A percentile compares a stretch with the other conserved stretches of the same genome.
Evolutionary conservation across 2,329 filamentous ascomycete species (phyloP).

Genomic region (Phialophora tarda): DNA sequence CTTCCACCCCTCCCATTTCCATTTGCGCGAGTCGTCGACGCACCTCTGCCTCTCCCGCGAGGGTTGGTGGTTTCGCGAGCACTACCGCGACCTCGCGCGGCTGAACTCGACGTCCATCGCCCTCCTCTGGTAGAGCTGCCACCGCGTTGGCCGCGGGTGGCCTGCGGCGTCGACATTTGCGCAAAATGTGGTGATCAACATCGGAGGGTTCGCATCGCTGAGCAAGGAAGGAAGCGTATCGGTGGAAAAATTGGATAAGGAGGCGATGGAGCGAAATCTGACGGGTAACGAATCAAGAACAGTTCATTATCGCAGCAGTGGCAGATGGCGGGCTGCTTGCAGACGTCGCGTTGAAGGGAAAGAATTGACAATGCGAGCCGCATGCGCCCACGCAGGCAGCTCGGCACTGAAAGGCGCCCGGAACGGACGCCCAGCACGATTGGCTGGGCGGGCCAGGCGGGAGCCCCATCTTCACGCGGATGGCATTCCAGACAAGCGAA

Average conservation of each 20-base stretch:
- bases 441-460: not conserved
- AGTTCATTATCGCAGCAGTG: not conserved
- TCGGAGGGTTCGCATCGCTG: slow-evolving; percentile 29
- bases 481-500: not conserved
- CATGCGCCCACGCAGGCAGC: not conserved
- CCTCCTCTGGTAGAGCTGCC: slow-evolving; percentile 32
- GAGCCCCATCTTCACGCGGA: not conserved
- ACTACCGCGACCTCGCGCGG: slow-evolving; percentile 32
- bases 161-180: slow-evolving; percentile 37
- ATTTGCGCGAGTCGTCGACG: slow-evolving; percentile 10
- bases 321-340: not conserved
- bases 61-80: slow-evolving; percentile 20
- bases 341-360: not conserved
- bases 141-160: slow-evolving; percentile 37
- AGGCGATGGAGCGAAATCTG: not conserved
- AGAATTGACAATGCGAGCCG: slow-evolving; percentile 1
- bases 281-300: not conserved
- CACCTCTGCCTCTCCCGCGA: slow-evolving; percentile 29
- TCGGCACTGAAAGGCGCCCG: not conserved
- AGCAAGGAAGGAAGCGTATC: not conserved
- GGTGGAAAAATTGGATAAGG: not conserved
- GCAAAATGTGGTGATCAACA: slow-evolving; percentile 30
- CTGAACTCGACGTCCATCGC: slow-evolving; percentile 23
- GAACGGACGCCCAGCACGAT: not conserved
- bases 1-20: slow-evolving; percentile 6